phyloP scores from a whole-genome alignment of 805 yeast species.

The Kodamaea kakaduensis region DNA sequence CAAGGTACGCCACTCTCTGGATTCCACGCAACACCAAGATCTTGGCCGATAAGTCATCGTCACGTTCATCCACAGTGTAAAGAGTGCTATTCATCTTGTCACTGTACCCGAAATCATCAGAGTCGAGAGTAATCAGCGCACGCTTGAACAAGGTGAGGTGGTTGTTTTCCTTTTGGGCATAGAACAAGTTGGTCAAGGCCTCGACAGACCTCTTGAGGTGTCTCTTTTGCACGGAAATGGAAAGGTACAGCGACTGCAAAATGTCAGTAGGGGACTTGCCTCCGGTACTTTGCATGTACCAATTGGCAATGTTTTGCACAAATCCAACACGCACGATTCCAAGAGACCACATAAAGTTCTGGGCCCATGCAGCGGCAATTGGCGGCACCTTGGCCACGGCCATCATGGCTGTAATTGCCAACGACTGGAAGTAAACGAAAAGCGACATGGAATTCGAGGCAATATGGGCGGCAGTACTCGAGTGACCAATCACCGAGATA shows the following conservation, averaged over 20 bases:
- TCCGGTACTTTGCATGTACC: constrained; percentile 96
- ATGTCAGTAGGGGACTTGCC: constrained; percentile 74
- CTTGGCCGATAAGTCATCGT: constrained; percentile 53
- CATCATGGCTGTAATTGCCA: constrained; percentile 93
- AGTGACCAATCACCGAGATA: constrained; percentile 82
- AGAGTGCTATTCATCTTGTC: constrained; percentile 42
- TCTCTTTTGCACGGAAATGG: constrained; percentile 78
- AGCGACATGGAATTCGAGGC: constrained; percentile 94
- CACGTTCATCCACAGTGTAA: constrained; percentile 72
- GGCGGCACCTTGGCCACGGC: constrained; percentile 92
- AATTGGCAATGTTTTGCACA: constrained; percentile 79
- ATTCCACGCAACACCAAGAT: constrained; percentile 86
- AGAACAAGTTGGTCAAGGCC: constrained; percentile 12
- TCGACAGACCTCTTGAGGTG: constrained; percentile 24
- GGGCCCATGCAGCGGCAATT: constrained; percentile 97
- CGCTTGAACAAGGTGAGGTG: constrained; percentile 22
- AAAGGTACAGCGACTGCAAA: constrained; percentile 59
- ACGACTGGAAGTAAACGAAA: constrained; percentile 88
- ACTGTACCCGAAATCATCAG: constrained; percentile 43
- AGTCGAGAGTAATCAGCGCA: constrained; percentile 33
- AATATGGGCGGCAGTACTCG: constrained; percentile 91
- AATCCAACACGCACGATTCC: constrained; percentile 77
- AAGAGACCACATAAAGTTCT: constrained; percentile 94
- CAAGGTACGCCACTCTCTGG: constrained; percentile 81
- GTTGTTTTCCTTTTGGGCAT: constrained; percentile 8